Percentiles rank a stretch among this genome's conserved stretches.
These are phyloP conservation scores for Tuber aestivum DNA, from an alignment of 495 filamentous ascomycete genomes.

Conservation along the genomic window DNA sequence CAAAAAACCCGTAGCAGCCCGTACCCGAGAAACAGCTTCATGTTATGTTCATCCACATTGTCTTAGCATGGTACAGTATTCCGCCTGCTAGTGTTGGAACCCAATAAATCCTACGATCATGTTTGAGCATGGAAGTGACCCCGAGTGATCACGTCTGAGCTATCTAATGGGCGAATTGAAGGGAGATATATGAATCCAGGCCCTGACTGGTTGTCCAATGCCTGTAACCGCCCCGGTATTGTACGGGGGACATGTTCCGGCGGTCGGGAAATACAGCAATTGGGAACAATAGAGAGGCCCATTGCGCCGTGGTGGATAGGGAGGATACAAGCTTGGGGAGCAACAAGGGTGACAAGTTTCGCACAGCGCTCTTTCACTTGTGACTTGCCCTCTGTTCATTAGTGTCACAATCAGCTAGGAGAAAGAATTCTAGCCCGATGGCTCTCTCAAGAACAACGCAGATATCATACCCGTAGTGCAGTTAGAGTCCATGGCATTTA, in stretches of 20 bases:
- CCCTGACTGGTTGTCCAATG: neutral
- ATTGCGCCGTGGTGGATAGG: neutral
- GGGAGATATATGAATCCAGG: neutral
- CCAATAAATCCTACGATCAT: no score
- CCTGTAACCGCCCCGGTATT: neutral
- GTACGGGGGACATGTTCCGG: neutral
- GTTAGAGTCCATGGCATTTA: neutral
- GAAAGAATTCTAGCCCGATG: neutral
- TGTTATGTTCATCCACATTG: neutral
- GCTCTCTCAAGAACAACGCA: neutral
- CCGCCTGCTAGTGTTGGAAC: no score
- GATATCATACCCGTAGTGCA: neutral
- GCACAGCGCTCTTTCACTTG: neutral
- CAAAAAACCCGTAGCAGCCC: neutral
- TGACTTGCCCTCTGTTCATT: neutral
- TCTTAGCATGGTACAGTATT: no score
- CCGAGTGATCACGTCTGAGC: neutral
- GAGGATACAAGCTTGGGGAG: neutral
- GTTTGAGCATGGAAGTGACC: no score
- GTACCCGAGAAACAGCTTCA: neutral
- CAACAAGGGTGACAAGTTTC: neutral
- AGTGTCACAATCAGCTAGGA: neutral
- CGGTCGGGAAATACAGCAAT: neutral
- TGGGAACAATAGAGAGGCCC: neutral
- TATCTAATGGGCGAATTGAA: neutral